Evolutionary conservation across 495 filamentous ascomycete genomes (phyloP).

Genomic region (Clohesyomyces aquaticus): DNA sequence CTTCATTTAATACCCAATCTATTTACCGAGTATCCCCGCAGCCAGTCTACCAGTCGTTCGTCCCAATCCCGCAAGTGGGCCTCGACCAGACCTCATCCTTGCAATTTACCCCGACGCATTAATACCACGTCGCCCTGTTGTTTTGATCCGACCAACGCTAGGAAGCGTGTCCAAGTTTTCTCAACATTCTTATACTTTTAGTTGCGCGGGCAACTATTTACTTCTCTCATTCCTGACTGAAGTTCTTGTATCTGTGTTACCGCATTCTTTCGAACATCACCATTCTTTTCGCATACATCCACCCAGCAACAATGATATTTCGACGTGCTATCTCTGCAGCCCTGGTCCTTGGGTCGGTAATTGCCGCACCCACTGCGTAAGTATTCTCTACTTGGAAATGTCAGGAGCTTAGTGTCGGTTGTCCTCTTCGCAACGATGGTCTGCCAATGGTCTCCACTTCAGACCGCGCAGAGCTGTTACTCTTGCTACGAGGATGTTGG

Average conservation of each 20-base stretch:
- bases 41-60: not conserved
- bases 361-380: constrained; percentile 38
- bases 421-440: no score
- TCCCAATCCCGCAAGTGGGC: not conserved
- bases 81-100: constrained; percentile 9
- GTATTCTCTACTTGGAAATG: constrained; percentile 2
- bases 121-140: constrained; percentile 11
- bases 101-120: constrained; percentile 12
- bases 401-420: no score
- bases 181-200: constrained; percentile 18
- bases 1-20: constrained; percentile 25
- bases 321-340: constrained; percentile 19
- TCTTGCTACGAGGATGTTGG: not conserved
- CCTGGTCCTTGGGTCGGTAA: constrained; percentile 10
- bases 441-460: no score
- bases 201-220: constrained; percentile 10
- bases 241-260: not conserved
- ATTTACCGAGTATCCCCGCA: not conserved
- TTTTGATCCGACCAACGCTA: constrained; percentile 3
- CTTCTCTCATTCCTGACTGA: constrained; percentile 5
- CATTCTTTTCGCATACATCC: not conserved
- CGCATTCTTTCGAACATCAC: constrained; percentile 2
- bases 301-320: constrained; percentile 31
- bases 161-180: constrained; percentile 10
- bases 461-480: not conserved